Percentiles rank a stretch among this genome's conserved stretches.
Conservation (phyloP, 2,329 filamentous ascomycete species). For the Septoria petroselini region DNA sequence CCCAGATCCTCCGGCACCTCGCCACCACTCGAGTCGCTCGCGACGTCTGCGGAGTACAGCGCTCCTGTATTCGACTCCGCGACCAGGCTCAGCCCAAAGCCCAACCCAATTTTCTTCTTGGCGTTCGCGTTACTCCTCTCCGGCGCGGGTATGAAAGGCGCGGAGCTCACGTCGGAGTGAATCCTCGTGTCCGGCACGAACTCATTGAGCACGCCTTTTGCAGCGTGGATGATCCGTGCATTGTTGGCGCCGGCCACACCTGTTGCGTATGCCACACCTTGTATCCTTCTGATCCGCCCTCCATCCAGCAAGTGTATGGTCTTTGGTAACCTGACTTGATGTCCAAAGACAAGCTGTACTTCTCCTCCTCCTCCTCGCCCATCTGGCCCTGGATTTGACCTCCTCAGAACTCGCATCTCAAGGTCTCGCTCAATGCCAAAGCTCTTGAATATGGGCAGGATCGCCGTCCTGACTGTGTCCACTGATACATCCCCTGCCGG, state of each 20-base stretch:
- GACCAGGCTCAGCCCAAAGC: conserved; percentile 85
- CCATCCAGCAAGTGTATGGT: conserved; percentile 84
- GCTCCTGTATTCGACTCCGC: conserved; percentile 88
- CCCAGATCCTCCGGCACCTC: conserved; percentile 87
- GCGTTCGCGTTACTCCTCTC: conserved; percentile 62
- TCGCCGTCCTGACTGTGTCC: conserved; percentile 88
- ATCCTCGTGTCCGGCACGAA: conserved; percentile 88
- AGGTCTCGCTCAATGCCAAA: conserved; percentile 87
- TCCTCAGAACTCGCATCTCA: conserved; percentile 75
- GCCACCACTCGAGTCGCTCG: conserved; percentile 71
- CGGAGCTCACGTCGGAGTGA: conserved; percentile 64
- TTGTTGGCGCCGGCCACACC: conserved; percentile 93
- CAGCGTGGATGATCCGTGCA: conserved; percentile 87
- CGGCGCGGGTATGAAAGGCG: conserved; percentile 62
- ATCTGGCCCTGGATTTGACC: conserved; percentile 72
- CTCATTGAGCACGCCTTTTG: conserved; percentile 80
- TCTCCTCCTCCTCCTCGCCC: conserved; percentile 82
- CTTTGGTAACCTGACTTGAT: conserved; percentile 89
- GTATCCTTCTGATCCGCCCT: conserved; percentile 80
- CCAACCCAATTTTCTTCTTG: conserved; percentile 67
- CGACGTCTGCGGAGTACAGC: conserved; percentile 82
- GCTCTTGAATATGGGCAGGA: conserved; percentile 82
- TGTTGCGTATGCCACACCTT: conserved; percentile 89
- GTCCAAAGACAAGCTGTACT: conserved; percentile 90
- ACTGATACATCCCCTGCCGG: conserved; percentile 81